Evolutionary conservation across 768 basidiomycete species (phyloP), one percentile per base, ranked within the genome.

Genomic region (Leucosporidium creatinivorum): DNA sequence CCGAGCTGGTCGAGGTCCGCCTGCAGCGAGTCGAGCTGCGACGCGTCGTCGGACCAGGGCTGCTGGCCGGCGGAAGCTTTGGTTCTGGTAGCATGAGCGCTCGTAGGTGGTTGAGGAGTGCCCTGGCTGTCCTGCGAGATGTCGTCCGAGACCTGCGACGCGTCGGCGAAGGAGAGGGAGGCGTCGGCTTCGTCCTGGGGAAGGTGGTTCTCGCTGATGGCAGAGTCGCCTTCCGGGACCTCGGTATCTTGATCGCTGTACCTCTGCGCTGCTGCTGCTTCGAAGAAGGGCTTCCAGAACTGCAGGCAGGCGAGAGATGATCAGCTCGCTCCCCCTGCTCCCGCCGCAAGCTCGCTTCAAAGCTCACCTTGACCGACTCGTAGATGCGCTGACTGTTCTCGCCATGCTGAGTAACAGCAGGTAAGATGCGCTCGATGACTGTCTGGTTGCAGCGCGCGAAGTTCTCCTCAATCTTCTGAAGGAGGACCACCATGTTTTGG

Each of bases 211-310:
- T 69, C 67, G 79, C 75, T 28, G 65, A 82, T 79, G 1, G 82
- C 82, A 9, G 81, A 79, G 25, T 81, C 79, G 51, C 85, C 86
- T 57, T 84, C 81, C 51, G 81, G 80, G 10, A 80, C 83, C 1
- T 85, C 85, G 6, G 88, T 59, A 56, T 70, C 47, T 0, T 62
- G 70, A n/a, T 67, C 65, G 31, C 61, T 86, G 54, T 44, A 93
- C 87, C 50, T 87, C 85, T 33, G 92, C 87, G 73, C 91, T 87
- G 5, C 93, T 13, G 93, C 91, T 67, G 89, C 85, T 75, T 97
- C 93, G 76, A 93, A 97, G 82, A 99, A 98, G 0, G 89, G 88
- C 6, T 87, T 87, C 93, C 94, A 98, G 77, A 97, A 97, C 93
- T 94, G 74, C 0, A 31, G 17, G 23, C 55, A 18, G 8, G 12